Evolutionary conservation across 2,329 filamentous ascomycete species (phyloP), one percentile per base, ranked within the genome.

Genomic region (Tolypocladium sp.): DNA sequence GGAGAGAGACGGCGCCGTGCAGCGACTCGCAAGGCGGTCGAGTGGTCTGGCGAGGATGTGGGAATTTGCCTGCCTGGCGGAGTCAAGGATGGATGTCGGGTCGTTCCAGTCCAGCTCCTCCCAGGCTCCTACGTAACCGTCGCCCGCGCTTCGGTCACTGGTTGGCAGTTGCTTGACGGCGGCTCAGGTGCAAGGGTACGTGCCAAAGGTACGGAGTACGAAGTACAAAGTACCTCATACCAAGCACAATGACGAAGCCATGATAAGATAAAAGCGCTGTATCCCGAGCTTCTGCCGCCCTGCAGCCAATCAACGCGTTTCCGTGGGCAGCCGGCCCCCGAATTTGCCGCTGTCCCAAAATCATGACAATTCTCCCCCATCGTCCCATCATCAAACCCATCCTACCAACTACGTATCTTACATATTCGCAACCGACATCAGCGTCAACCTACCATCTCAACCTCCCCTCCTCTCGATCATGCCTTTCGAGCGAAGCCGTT

Each of bases 401-500:
- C 35, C 33, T 4, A 4, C 52, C 35, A 44, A 9, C 33, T 9
- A 17, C 35, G 3, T 12, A 12, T 8, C 46, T 25, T 30, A 25
- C 33, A 3, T 40, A 17, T 35, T 38, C 52, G 52, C 53, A 55
- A 4, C 53, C 20, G 33, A 38, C 35, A 52, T 57, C 46, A 9
- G 6, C 27, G 17, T 35, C 35, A 33, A 41, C 35, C 22, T 25
- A 17, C 44, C 44, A 5, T 22, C 20, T n/a, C 57, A 35, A 41
- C 49, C 15, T 20, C 13, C 33, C 35, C 46, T 40, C 41, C 51
- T 51, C 57, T 65, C 63, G 62, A 75, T 65, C 65, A 77, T 76
- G 74, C 68, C 68, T 65, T 64, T 68, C 64, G 65, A 64, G 63
- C 57, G 62, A 61, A 62, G 54, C 60, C 59, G 61, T 65, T 66